These are phyloP conservation scores for Vickermania ingenoplastis DNA, from an alignment of 208 protist species.

Conservation along the genomic window DNA sequence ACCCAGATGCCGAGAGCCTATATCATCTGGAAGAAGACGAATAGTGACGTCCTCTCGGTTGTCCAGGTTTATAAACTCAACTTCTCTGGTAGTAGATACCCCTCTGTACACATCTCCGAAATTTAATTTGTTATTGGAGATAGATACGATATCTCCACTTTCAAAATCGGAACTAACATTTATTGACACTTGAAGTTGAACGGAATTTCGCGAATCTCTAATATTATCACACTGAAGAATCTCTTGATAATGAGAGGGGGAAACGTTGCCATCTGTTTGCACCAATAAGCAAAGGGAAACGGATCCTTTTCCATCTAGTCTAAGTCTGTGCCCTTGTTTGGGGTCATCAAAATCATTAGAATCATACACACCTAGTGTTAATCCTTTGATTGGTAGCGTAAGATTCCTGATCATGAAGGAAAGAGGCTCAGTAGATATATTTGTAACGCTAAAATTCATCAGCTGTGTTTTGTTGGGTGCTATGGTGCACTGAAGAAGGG, in stretches of 20 bases:
- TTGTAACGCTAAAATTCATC: constrained; percentile 61
- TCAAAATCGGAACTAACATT: constrained; percentile 53
- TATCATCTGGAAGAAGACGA: no score
- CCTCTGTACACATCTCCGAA: constrained; percentile 81
- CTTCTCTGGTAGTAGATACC: constrained; percentile 22
- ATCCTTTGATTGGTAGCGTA: constrained; percentile 37
- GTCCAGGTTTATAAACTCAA: constrained; percentile 36
- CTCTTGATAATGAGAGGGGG: constrained; percentile 37
- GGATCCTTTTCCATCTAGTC: constrained; percentile 52
- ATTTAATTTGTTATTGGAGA: constrained; percentile 42
- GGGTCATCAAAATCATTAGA: constrained; percentile 68
- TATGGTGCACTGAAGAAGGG: constrained; percentile 64
- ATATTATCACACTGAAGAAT: constrained; percentile 81
- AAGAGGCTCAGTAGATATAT: constrained; percentile 45
- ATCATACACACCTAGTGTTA: constrained; percentile 65
- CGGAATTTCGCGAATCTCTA: constrained; percentile 48
- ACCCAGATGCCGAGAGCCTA: constrained; percentile 34
- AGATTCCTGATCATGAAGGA: constrained; percentile 71
- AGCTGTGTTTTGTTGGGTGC: constrained; percentile 63
- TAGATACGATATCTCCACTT: constrained; percentile 50
- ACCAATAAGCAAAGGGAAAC: constrained; percentile 73
- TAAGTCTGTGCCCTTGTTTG: constrained; percentile 46
- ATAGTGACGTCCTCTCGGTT: constrained; percentile 44
- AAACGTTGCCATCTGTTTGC: constrained; percentile 23
- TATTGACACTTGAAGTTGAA: constrained; percentile 54